Evolutionary conservation across 352 stramenopile species (phyloP).

Genomic region (Pythium sukuiense): DNA sequence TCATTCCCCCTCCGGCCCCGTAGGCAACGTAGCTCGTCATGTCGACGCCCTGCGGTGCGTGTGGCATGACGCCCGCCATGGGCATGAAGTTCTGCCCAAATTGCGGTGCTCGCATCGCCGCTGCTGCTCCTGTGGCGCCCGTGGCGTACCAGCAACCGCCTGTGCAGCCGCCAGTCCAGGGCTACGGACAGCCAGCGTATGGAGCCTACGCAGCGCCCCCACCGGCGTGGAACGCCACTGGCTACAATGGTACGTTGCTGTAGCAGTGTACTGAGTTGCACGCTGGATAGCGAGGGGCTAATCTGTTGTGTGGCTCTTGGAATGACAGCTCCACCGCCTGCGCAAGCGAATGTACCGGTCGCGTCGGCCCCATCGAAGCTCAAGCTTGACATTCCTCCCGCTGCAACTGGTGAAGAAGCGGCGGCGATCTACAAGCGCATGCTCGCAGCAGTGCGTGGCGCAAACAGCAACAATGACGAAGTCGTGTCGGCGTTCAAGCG

Average conservation of each 20-base stretch:
- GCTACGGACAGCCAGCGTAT: neutral
- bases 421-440: slow-evolving; percentile 81
- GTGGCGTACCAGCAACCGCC: slow-evolving; percentile 9
- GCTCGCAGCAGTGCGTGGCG: slow-evolving; percentile 70
- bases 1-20: neutral
- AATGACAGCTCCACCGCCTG: neutral
- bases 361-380: slow-evolving; percentile 2
- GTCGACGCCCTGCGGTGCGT: slow-evolving; percentile 44
- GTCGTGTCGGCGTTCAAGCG: slow-evolving; percentile 71
- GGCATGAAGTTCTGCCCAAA: slow-evolving; percentile 55
- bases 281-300: neutral
- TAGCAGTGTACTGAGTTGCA: neutral
- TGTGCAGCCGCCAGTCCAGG: neutral
- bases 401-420: slow-evolving; percentile 68
- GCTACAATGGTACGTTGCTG: slow-evolving; percentile 13
- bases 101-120: slow-evolving; percentile 40
- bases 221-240: slow-evolving; percentile 9
- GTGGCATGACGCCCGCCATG: slow-evolving; percentile 27
- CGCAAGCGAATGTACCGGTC: neutral
- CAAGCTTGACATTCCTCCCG: slow-evolving; percentile 49
- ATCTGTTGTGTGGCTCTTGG: neutral
- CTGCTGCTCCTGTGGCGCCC: slow-evolving; percentile 7
- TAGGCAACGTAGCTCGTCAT: slow-evolving; percentile 6
- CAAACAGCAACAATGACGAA: slow-evolving; percentile 73
- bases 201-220: neutral